Percentiles rank a stretch among this genome's conserved stretches.
phyloP scores from a whole-genome alignment of 1,284 basidiomycete species.

The Cryptococcus depauperatus region DNA sequence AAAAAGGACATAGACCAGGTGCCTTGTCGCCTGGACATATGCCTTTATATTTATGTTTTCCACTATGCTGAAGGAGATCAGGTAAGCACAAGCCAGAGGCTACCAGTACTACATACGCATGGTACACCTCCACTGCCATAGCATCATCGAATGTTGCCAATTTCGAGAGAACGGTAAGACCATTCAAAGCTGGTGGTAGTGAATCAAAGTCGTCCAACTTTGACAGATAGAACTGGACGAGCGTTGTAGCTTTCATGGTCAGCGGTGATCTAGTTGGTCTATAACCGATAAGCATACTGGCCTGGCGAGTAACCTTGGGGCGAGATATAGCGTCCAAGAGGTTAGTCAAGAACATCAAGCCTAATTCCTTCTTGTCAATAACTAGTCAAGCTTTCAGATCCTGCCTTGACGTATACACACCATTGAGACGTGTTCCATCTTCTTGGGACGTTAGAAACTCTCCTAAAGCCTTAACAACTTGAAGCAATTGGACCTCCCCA shows the following conservation, averaged over 20 bases:
- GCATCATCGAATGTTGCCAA: slow-evolving; percentile 61
- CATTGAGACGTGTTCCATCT: slow-evolving; percentile 67
- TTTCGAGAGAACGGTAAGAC: slow-evolving; percentile 60
- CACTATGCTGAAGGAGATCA: slow-evolving; percentile 56
- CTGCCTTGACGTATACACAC: slow-evolving; percentile 48
- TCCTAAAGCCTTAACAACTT: slow-evolving; percentile 78
- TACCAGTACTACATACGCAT: slow-evolving; percentile 52
- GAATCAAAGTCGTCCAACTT: slow-evolving; percentile 81
- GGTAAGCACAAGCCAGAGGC: not conserved
- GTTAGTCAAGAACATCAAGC: slow-evolving; percentile 46
- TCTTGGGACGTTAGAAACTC: slow-evolving; percentile 82
- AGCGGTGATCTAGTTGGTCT: not conserved
- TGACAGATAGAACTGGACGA: slow-evolving; percentile 72
- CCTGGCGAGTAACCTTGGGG: slow-evolving; percentile 67
- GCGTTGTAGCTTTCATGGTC: slow-evolving; percentile 57
- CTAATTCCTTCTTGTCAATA: too few species aligned
- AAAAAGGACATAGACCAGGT: slow-evolving; percentile 71
- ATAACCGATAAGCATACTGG: slow-evolving; percentile 54
- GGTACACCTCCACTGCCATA: slow-evolving; percentile 60
- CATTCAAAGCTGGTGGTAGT: slow-evolving; percentile 64
- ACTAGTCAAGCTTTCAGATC: too few species aligned
- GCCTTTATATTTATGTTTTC: slow-evolving; percentile 69
- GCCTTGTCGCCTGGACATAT: slow-evolving; percentile 73
- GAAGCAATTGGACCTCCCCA: slow-evolving; percentile 58
- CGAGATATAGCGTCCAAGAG: slow-evolving; percentile 57